These are phyloP conservation scores for Backusella sp. DNA, from an alignment of 192 early-diverging fungal genomes.

Conservation along the genomic window DNA sequence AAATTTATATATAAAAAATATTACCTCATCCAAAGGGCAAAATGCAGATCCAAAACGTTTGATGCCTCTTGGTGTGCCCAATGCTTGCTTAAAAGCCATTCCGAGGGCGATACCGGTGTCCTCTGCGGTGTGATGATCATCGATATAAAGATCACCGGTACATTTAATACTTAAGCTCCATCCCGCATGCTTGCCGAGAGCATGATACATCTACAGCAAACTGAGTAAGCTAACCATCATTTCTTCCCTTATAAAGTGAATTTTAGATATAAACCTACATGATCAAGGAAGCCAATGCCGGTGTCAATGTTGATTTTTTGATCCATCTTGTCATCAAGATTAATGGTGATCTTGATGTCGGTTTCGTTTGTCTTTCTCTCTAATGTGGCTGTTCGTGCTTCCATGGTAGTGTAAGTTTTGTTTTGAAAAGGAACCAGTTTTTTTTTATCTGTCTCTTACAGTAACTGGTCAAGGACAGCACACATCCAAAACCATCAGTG, in stretches of 20 bases:
- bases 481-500: background rate
- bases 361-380: slow-evolving; percentile 94
- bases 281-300: slow-evolving; percentile 98
- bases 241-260: background rate
- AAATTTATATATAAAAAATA: background rate
- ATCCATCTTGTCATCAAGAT: slow-evolving; percentile 56
- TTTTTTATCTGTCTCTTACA: background rate
- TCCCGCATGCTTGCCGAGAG: slow-evolving; percentile 91
- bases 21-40: slow-evolving; percentile 92
- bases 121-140: slow-evolving; percentile 98
- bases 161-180: slow-evolving; percentile 54
- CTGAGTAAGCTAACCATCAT: background rate
- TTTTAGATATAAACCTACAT: slow-evolving; percentile 53
- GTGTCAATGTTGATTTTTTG: slow-evolving; percentile 82
- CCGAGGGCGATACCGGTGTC: slow-evolving; percentile 94
- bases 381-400: slow-evolving; percentile 47
- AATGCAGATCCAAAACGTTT: slow-evolving; percentile 92
- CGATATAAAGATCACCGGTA: slow-evolving; percentile 93
- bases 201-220: slow-evolving; percentile 84
- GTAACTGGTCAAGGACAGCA: background rate
- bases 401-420: background rate
- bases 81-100: slow-evolving; percentile 88
- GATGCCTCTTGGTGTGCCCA: slow-evolving; percentile 88
- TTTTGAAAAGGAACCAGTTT: background rate
- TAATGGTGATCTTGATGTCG: slow-evolving; percentile 72